phyloP scores from a whole-genome alignment of 2,329 filamentous ascomycete genomes.

The Lasiodiplodia hormozganensis region DNA sequence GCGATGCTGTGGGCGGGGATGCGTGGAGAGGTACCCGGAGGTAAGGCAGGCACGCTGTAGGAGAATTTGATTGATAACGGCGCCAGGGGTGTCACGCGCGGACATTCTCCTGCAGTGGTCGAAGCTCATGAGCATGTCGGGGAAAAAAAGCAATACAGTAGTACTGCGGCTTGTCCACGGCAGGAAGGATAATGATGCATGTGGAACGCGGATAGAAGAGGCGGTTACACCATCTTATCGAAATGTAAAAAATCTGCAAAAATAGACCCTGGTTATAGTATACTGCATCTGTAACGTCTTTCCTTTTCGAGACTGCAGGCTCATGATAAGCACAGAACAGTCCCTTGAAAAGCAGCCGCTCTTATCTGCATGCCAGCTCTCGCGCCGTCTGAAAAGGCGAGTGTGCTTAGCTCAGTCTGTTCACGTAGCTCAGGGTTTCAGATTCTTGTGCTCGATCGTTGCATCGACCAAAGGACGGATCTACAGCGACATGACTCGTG shows the following conservation, averaged over 20 bases:
- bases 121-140: too few relatives aligned
- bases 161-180: too few relatives aligned
- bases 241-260: neutral
- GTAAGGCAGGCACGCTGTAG: neutral
- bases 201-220: too few relatives aligned
- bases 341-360: neutral
- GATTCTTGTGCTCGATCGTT: constrained; percentile 9
- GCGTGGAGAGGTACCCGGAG: neutral
- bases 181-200: too few relatives aligned
- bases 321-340: neutral
- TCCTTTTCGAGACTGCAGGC: neutral
- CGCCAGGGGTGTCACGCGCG: neutral
- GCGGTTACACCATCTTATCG: too few relatives aligned
- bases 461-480: constrained; percentile 2
- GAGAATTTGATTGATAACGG: neutral
- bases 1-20: neutral
- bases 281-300: neutral
- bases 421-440: neutral
- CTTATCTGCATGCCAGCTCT: neutral
- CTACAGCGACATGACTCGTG: constrained; percentile 2
- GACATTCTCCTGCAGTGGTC: too few relatives aligned
- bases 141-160: too few relatives aligned
- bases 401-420: neutral
- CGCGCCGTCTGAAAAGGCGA: neutral
- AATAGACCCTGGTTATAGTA: neutral